A percentile compares a stretch with the other conserved stretches of the same genome.
Conservation (phyloP, 164 flowering plant species). For the Berberis thunbergii region DNA sequence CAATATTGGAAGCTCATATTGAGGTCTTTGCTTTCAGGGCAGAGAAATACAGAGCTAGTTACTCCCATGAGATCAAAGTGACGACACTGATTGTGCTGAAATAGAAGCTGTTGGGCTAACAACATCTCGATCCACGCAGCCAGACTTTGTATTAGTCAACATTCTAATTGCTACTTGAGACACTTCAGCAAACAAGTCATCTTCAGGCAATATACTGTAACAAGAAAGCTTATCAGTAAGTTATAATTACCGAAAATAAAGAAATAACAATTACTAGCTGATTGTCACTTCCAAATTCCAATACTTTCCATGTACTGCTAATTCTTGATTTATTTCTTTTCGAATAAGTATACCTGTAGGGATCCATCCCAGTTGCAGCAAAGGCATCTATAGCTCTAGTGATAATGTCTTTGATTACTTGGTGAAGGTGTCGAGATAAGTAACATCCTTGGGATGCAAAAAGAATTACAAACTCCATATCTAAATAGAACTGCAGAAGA, state of each 20-base stretch:
- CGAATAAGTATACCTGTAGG: constrained; percentile 48
- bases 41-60: neutral
- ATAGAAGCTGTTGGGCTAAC: constrained; percentile 94
- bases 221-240: neutral
- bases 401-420: constrained; percentile 77
- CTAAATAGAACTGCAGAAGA: constrained; percentile 75
- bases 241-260: neutral
- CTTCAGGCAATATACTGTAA: constrained; percentile 74
- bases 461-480: constrained; percentile 86
- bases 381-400: constrained; percentile 77
- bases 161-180: constrained; percentile 70
- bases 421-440: constrained; percentile 74
- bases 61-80: constrained; percentile 51
- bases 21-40: neutral
- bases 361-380: constrained; percentile 74
- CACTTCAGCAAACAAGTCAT: constrained; percentile 75
- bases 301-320: no score
- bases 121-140: constrained; percentile 63
- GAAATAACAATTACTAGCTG: no score
- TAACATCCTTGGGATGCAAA: constrained; percentile 93
- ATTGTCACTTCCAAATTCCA: no score
- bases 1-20: neutral
- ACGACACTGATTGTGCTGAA: constrained; percentile 86
- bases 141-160: constrained; percentile 54
- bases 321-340: neutral